Base-by-base conservation (phyloP, 208 protist genomes). In the Baffinella frigidus region DNA sequence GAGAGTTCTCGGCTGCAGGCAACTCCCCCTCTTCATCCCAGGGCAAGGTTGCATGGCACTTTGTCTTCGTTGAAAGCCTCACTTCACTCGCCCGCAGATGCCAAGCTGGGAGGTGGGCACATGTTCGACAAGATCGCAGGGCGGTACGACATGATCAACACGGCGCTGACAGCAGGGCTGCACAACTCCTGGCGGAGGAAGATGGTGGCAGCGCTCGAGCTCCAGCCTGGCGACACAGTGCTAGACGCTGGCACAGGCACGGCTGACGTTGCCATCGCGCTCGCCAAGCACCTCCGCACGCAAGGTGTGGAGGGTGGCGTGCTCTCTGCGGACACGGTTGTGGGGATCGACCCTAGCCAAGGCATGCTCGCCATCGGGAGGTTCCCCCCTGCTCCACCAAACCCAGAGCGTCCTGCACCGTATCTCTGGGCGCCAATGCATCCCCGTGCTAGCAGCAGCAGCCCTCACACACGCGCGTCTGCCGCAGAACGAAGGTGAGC, bases 101-200 rank as follows among this genome's bases (percentile, higher is more conserved):
- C n/a, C n/a, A n/a, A n/a, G n/a, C 71, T 87, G 14, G 83, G 83
- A 48, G 67, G 51, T 9, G 83, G 83, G 4, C 33, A 90, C 33
- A 90, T 90, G 83, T 90, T 90, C 43, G 83, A 90, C 36, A 51
- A 44, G 62, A 90, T 90, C 36, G 83, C 83, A 35, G 14, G 11
- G 33, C 73, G 83, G 24, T 90, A 90, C 61, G 83, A 90, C 43
- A 33, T 90, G 51, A 72, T 73, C 45, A 90, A 90, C 61, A 90
- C 51, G 4, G 33, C 43, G 27, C 83, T 90, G 11, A 72, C 83
- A 10, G 33, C 72, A n/a, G 83, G 83, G 10, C 67, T 90, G 83
- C 83, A 90, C 45, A 11, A 30, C 27, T 35, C 17, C 27, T 90
- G 83, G 83, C 51, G 83, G 43, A 36, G 17, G 4, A 39, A 35